Evolutionary conservation across 1,284 basidiomycete genomes (phyloP).

Genomic region (Boletus mariae): DNA sequence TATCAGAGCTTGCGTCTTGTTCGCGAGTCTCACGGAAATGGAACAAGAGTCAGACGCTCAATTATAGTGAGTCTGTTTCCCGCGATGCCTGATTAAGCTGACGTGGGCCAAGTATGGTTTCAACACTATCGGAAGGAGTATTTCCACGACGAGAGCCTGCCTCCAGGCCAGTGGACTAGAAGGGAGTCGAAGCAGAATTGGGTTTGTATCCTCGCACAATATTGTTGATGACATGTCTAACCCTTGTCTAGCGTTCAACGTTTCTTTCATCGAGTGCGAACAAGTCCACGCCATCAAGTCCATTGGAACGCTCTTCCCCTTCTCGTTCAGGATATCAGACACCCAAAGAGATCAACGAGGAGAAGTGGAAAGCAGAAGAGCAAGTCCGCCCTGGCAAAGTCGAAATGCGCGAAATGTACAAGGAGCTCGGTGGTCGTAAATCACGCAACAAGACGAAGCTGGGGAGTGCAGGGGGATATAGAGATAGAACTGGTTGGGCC

Average conservation of each 20-base stretch:
- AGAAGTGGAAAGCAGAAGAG: slow-evolving; percentile 65
- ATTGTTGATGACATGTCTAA: background rate
- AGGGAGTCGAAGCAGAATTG: slow-evolving; percentile 83
- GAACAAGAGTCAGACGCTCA: slow-evolving; percentile 82
- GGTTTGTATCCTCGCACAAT: slow-evolving; percentile 40
- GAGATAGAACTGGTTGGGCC: slow-evolving; percentile 69
- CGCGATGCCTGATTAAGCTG: background rate
- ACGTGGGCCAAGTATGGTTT: slow-evolving; percentile 72
- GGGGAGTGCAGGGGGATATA: slow-evolving; percentile 49
- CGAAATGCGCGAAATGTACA: slow-evolving; percentile 87
- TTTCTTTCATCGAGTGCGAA: slow-evolving; percentile 48
- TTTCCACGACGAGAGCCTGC: slow-evolving; percentile 72
- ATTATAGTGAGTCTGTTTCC: slow-evolving; percentile 68
- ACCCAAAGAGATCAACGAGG: slow-evolving; percentile 72
- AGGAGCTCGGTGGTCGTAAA: slow-evolving; percentile 84
- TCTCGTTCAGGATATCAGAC: slow-evolving; percentile 71
- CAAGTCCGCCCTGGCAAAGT: slow-evolving; percentile 60
- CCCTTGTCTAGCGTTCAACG: slow-evolving; percentile 47
- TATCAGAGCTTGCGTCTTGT: slow-evolving; percentile 70
- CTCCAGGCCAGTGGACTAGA: slow-evolving; percentile 82
- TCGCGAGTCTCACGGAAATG: slow-evolving; percentile 81
- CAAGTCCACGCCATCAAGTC: slow-evolving; percentile 42
- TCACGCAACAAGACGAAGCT: slow-evolving; percentile 65
- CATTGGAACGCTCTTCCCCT: slow-evolving; percentile 48
- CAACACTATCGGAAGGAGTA: slow-evolving; percentile 78